These are phyloP conservation scores for Epichloe gansuensis DNA, from an alignment of 2,329 filamentous ascomycete species.

Conservation along the genomic window DNA sequence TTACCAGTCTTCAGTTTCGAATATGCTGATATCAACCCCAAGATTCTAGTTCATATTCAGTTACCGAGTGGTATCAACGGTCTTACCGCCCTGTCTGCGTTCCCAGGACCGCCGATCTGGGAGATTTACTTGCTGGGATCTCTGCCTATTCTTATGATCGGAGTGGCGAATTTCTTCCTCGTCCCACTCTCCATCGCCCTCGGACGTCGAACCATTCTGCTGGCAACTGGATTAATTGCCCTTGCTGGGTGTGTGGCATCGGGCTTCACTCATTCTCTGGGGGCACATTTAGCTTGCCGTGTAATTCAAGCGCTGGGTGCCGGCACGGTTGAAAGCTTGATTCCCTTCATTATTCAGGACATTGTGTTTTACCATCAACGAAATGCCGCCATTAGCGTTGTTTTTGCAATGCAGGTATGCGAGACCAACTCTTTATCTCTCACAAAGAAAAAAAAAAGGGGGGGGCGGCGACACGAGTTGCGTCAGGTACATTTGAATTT, in stretches of 20 bases:
- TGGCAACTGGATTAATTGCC: background rate
- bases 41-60: background rate
- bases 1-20: conserved; percentile 2
- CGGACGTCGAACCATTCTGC: background rate
- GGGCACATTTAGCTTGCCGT: conserved; percentile 1
- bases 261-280: background rate
- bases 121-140: conserved; percentile 1
- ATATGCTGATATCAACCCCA: conserved; percentile 1
- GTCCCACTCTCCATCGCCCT: conserved; percentile 1
- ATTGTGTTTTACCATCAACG: conserved; percentile 3
- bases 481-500: too few relatives aligned
- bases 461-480: too few relatives aligned
- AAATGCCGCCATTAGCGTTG: background rate
- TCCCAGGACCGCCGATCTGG: conserved; percentile 2
- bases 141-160: conserved; percentile 1
- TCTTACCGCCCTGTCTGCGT: background rate
- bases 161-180: conserved; percentile 2
- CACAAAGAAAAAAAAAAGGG: too few relatives aligned
- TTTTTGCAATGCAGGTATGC: conserved; percentile 2
- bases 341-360: conserved; percentile 3
- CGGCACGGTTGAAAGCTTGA: conserved; percentile 2
- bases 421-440: background rate
- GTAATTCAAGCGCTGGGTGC: conserved; percentile 1
- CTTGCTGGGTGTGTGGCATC: background rate
- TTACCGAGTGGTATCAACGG: background rate